Conservation (phyloP, 257 asterid genomes). For the Cynanchum wilfordii region DNA sequence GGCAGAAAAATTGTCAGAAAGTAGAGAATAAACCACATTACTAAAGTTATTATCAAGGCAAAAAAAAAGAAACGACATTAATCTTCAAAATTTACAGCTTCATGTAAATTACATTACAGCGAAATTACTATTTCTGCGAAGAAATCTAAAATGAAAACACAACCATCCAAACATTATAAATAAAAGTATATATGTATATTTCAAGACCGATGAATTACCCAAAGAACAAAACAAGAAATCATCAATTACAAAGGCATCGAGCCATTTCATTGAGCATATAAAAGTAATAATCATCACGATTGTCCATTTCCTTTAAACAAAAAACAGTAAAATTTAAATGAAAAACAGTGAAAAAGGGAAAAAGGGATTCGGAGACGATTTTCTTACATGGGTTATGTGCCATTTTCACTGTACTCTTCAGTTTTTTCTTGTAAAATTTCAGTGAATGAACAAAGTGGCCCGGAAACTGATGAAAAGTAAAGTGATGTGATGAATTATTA, state of each 20-base stretch:
- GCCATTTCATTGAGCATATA: background rate
- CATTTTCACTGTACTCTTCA: background rate
- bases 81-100: background rate
- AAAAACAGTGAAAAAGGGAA: background rate
- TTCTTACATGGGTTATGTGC: conserved; percentile 5
- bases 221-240: background rate
- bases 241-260: background rate
- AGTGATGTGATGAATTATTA: background rate
- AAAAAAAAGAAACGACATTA: background rate
- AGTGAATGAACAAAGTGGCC: background rate
- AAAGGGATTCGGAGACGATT: background rate
- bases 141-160: background rate
- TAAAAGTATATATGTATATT: background rate
- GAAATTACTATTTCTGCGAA: background rate
- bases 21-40: background rate
- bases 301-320: background rate
- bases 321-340: background rate
- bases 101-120: no score
- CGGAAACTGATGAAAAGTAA: background rate
- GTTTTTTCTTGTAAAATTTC: background rate
- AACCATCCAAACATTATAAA: background rate
- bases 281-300: background rate
- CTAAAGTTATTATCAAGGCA: background rate
- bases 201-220: background rate
- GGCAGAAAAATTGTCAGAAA: background rate